phyloP scores from a whole-genome alignment of 2,329 filamentous ascomycete species.

The Ophiocordyceps australis region DNA sequence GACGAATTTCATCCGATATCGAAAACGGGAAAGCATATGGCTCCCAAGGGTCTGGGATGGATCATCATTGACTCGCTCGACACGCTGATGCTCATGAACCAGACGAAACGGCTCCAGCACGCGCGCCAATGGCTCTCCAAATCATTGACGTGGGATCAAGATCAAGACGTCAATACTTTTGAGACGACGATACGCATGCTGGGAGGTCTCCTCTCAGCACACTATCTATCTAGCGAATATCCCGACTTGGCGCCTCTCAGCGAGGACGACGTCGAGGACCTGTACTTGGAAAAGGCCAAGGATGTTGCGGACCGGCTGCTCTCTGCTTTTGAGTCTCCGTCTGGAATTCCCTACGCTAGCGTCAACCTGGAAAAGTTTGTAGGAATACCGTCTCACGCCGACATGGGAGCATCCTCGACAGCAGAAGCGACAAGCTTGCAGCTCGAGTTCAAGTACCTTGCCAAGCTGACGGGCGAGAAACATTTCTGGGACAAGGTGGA shows the following conservation, averaged over 20 bases:
- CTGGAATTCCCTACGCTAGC: constrained; percentile 79
- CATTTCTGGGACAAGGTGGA: constrained; percentile 87
- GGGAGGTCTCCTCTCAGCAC: constrained; percentile 77
- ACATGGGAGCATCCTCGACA: constrained; percentile 78
- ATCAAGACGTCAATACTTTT: constrained; percentile 93
- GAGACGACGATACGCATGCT: constrained; percentile 98
- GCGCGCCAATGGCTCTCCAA: constrained; percentile 79
- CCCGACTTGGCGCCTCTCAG: constrained; percentile 59
- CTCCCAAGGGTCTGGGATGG: constrained; percentile 80
- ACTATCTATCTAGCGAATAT: constrained; percentile 78
- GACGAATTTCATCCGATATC: constrained; percentile 78
- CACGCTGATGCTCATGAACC: constrained; percentile 96
- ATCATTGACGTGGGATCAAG: constrained; percentile 68
- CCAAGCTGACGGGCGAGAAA: constrained; percentile 83
- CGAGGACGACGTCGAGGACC: constrained; percentile 63
- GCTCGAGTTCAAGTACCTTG: constrained; percentile 92
- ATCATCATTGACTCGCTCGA: constrained; percentile 94
- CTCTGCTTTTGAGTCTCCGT: constrained; percentile 71
- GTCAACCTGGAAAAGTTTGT: constrained; percentile 65
- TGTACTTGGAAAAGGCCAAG: constrained; percentile 91
- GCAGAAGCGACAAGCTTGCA: constrained; percentile 86
- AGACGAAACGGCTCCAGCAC: constrained; percentile 67
- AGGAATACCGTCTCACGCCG: constrained; percentile 66
- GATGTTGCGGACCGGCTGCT: constrained; percentile 80
- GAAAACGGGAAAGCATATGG: constrained; percentile 70